A percentile compares a stretch with the other conserved stretches of the same genome.
phyloP scores from a whole-genome alignment of 78 protist species.

The Bodo saltans region DNA sequence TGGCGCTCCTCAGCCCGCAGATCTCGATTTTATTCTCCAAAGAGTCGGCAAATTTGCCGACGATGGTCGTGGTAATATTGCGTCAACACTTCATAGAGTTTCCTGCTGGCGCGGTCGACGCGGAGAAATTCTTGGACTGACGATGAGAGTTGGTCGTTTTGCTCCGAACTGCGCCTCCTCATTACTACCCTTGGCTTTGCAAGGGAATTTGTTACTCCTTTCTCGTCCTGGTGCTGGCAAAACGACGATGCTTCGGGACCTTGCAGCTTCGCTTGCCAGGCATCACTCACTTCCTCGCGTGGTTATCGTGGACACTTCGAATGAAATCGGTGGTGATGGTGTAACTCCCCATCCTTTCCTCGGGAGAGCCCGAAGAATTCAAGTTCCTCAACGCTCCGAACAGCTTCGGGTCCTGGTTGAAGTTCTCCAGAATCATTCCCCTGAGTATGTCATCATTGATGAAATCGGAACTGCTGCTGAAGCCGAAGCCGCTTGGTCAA shows the following conservation, averaged over 20 bases:
- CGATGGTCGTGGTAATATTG: not conserved
- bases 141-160: not conserved
- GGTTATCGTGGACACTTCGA: not conserved
- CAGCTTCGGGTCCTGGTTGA: not conserved
- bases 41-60: not conserved
- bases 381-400: not conserved
- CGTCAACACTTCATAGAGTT: not conserved
- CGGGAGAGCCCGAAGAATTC: not conserved
- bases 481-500: not conserved
- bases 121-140: not conserved
- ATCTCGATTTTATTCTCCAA: not conserved
- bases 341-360: not conserved
- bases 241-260: slow-evolving; percentile 24
- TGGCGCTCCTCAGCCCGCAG: not conserved
- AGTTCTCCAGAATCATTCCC: slow-evolving; percentile 8
- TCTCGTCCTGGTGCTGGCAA: not conserved
- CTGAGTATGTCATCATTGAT: not conserved
- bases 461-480: not conserved
- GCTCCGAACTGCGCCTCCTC: not conserved
- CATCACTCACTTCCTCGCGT: not conserved
- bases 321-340: not conserved
- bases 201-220: not conserved
- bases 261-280: not conserved
- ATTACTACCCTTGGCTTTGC: not conserved
- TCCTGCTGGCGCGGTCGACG: not conserved